Evolutionary conservation across 2,329 filamentous ascomycete species (phyloP).

Genomic region (Stachybotrys echinatus): DNA sequence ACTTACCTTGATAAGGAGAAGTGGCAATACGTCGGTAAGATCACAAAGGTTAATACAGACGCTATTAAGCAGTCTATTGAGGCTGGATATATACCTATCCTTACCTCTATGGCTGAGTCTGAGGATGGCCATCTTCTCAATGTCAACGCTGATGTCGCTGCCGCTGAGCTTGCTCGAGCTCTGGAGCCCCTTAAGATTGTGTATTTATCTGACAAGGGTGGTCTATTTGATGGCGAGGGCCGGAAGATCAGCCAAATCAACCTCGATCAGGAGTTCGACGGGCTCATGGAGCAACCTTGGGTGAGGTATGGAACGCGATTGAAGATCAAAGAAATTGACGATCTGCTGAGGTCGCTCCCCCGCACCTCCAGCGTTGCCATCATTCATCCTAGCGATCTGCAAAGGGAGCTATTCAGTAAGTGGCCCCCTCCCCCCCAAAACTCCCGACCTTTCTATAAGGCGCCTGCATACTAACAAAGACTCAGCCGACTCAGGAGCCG

Average conservation of each 20-base stretch:
- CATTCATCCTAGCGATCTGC: constrained; percentile 90
- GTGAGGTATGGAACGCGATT: constrained; percentile 89
- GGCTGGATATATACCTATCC: constrained; percentile 84
- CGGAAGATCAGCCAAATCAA: constrained; percentile 98
- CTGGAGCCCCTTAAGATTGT: constrained; percentile 95
- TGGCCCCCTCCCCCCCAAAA: neutral
- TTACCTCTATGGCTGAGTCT: constrained; percentile 95
- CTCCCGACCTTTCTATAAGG: neutral
- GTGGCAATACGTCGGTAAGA: constrained; percentile 93
- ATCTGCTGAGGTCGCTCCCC: constrained; percentile 81
- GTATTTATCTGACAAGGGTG: constrained; percentile 97
- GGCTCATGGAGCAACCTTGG: constrained; percentile 91
- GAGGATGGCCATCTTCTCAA: constrained; percentile 89
- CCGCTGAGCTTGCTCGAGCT: constrained; percentile 82
- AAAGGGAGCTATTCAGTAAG: constrained; percentile 83
- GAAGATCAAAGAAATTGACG: constrained; percentile 98
- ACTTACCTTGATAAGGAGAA: constrained; percentile 96
- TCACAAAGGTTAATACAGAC: constrained; percentile 84
- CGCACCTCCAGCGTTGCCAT: constrained; percentile 93
- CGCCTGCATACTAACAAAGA: constrained; percentile 89
- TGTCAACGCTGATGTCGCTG: constrained; percentile 95
- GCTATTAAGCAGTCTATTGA: constrained; percentile 89
- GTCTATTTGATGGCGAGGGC: constrained; percentile 85
- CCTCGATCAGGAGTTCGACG: constrained; percentile 91
- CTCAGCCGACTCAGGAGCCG: constrained; percentile 91